Base-by-base conservation (phyloP, 228 moss, liverwort and hornwort genomes). In the Sphagnum magellanicum region DNA sequence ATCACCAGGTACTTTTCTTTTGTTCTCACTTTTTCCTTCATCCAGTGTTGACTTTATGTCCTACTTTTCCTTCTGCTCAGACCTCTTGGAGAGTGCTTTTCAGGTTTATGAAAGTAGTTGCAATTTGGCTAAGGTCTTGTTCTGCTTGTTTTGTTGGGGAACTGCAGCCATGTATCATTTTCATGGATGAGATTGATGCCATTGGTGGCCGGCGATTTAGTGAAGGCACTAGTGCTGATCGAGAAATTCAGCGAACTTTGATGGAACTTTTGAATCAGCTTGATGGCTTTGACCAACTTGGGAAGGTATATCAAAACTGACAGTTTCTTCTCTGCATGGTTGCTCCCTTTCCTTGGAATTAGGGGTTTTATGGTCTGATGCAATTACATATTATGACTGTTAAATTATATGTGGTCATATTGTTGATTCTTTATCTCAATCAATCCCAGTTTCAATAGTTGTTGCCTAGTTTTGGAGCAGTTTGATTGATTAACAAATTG, bases 231-330 rank as follows among this genome's bases (percentile, higher is more conserved):
- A 97, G 97, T 81, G 97, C 97, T 9, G 93, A 97, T 86, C 90
- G 93, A 55, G 97, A 97, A 74, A 97, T 97, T 66, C 97, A 97
- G 72, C 93, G 97, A 57, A 97, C 97, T 16, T 77, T 97, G 5
- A 97, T 97, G 97, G 97, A 97, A 81, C 87, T 97, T n/a, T 84
- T 97, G 74, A 97, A 97, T 82, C 97, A 97, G 73, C 78, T 97
- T 60, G 97, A 97, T 67, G 97, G 97, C 53, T 97, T 97, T 79
- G 97, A 97, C 70, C 84, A 93, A 76, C 93, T 97, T 67, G 97
- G 97, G 70, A 97, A 97, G 97, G 96, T 96, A 81, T 52, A 58
- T 15, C 6, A 55, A 8, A 55, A 55, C 12, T 8, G 55, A 12
- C 55, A 8, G 12, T 12, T 8, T 8, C 55, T 12, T 55, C 55